phyloP scores from a whole-genome alignment of 108 stramenopile species.

The Conticribra weissflogii region DNA sequence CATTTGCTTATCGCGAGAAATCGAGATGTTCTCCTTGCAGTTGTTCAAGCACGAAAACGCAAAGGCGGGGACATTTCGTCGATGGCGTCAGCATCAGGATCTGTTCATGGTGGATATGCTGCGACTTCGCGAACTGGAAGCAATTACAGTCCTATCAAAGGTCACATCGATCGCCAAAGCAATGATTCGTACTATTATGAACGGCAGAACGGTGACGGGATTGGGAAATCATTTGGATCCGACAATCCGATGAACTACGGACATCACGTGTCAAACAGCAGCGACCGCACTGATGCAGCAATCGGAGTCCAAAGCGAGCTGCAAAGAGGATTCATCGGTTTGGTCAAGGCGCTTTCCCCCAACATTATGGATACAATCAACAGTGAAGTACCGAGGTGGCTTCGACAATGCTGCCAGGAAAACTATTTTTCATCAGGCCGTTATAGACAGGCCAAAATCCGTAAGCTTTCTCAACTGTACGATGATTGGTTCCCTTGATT shows the following conservation, averaged over 20 bases:
- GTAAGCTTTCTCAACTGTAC: slow-evolving; percentile 46
- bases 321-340: slow-evolving; percentile 73
- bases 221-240: slow-evolving; percentile 31
- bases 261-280: slow-evolving; percentile 22
- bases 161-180: slow-evolving; percentile 1
- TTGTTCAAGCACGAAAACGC: slow-evolving; percentile 70
- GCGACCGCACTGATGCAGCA: slow-evolving; percentile 76
- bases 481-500: not conserved
- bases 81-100: slow-evolving; percentile 20
- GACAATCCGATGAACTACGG: slow-evolving; percentile 4
- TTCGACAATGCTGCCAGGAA: slow-evolving; percentile 71
- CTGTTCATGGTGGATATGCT: slow-evolving; percentile 29
- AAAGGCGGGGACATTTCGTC: slow-evolving; percentile 38
- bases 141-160: slow-evolving; percentile 17
- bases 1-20: slow-evolving; percentile 85
- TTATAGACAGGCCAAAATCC: slow-evolving; percentile 75
- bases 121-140: slow-evolving; percentile 12
- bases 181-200: slow-evolving; percentile 10
- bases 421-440: slow-evolving; percentile 77
- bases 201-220: slow-evolving; percentile 11
- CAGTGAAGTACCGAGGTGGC: slow-evolving; percentile 76
- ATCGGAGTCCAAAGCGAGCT: slow-evolving; percentile 89
- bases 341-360: slow-evolving; percentile 72
- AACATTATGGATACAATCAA: slow-evolving; percentile 62
- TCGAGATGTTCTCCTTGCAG: slow-evolving; percentile 72